phyloP scores from a whole-genome alignment of 805 yeast species.

The Starmerella sp. region DNA sequence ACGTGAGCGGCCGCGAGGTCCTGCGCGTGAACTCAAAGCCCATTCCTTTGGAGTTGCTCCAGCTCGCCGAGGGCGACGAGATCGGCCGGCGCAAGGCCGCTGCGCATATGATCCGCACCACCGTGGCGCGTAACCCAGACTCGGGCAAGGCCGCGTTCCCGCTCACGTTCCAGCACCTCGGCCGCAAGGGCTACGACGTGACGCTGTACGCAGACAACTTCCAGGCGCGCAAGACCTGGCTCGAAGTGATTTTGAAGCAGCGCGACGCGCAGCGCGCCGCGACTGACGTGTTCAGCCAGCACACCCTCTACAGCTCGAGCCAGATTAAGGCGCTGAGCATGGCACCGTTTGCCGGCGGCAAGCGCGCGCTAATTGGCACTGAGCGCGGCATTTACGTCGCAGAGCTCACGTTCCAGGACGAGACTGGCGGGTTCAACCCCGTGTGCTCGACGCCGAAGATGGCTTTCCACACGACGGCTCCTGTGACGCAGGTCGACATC shows the following conservation, averaged over 20 bases:
- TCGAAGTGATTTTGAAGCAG: constrained; percentile 70
- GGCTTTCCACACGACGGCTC: constrained; percentile 57
- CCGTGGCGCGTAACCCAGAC: constrained; percentile 19
- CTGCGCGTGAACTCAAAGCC: constrained; percentile 86
- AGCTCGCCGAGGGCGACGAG: constrained; percentile 67
- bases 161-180: constrained; percentile 39
- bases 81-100: constrained; percentile 36
- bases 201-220: constrained; percentile 34
- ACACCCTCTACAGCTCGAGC: constrained; percentile 37
- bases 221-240: constrained; percentile 62
- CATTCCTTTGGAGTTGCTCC: constrained; percentile 65
- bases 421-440: constrained; percentile 32
- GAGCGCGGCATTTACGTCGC: constrained; percentile 82
- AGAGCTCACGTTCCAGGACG: constrained; percentile 49
- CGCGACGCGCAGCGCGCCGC: constrained; percentile 59
- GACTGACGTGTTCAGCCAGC: constrained; percentile 68
- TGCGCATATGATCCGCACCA: constrained; percentile 21
- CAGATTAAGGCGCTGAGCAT: constrained; percentile 39
- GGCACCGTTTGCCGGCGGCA: constrained; percentile 76
- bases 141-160: constrained; percentile 31
- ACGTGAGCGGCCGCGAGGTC: constrained; percentile 48
- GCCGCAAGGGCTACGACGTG: constrained; percentile 38
- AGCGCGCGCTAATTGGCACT: constrained; percentile 81
- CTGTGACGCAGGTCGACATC: constrained; percentile 77
- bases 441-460: constrained; percentile 43